Conservation (phyloP, 148 eudicot genomes). For the Simmondsia chinensis region DNA sequence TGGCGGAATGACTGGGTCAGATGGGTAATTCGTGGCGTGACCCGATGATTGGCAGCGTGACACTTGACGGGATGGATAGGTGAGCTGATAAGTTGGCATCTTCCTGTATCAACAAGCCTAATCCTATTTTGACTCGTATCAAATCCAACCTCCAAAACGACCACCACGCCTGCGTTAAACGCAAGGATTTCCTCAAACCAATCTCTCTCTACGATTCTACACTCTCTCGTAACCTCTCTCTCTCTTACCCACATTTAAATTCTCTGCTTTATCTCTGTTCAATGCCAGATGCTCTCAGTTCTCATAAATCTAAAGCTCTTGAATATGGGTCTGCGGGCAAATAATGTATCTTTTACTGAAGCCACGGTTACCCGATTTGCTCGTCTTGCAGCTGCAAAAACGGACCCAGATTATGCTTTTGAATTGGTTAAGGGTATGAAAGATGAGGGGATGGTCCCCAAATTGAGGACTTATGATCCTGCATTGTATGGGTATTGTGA, state of each 20-base stretch:
- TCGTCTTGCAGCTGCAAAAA: slow-evolving; percentile 51
- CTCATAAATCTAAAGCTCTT: slow-evolving; percentile 21
- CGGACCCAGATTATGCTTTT: slow-evolving; percentile 56
- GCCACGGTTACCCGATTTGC: slow-evolving; percentile 76
- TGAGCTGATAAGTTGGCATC: too few relatives aligned
- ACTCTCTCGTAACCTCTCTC: slow-evolving; percentile 23
- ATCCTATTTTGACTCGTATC: too few relatives aligned
- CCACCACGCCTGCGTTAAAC: too few relatives aligned
- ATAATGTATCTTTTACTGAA: slow-evolving; percentile 46
- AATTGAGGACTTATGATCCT: slow-evolving; percentile 65
- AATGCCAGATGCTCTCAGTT: slow-evolving; percentile 17
- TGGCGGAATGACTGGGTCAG: too few relatives aligned
- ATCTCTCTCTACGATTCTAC: slow-evolving; percentile 48
- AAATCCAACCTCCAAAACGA: slow-evolving; percentile 34
- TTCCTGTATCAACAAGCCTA: too few relatives aligned
- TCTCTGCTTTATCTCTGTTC: slow-evolving; percentile 53
- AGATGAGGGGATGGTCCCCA: slow-evolving; percentile 25
- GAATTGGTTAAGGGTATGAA: slow-evolving; percentile 43
- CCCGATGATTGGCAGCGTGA: too few relatives aligned
- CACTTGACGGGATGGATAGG: too few relatives aligned
- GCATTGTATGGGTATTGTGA: slow-evolving; percentile 49
- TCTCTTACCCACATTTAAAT: slow-evolving; percentile 43
- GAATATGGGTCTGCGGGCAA: slow-evolving; percentile 40
- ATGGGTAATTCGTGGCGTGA: too few relatives aligned
- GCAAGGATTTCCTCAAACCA: slow-evolving; percentile 31